These are phyloP conservation scores for Nitzschia sp. DNA, from an alignment of 108 stramenopile species.

Conservation along the genomic window DNA sequence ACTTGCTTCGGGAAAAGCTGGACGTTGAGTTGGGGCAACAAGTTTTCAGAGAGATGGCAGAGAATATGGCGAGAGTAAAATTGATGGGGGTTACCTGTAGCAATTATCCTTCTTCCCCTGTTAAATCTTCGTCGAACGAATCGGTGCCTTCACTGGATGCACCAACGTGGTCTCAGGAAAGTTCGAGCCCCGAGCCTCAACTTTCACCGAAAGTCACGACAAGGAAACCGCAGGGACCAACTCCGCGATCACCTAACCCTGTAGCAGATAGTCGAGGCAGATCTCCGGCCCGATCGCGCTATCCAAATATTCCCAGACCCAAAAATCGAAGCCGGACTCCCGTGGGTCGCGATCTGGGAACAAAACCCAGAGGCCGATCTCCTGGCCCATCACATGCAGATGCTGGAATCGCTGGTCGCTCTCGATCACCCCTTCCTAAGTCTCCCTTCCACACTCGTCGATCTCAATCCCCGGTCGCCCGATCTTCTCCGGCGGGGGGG, in stretches of 20 bases:
- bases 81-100: too few relatives aligned
- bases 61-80: background rate
- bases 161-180: constrained; percentile 26
- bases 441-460: background rate
- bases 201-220: background rate
- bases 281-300: background rate
- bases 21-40: too few relatives aligned
- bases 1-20: constrained; percentile 4
- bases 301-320: background rate
- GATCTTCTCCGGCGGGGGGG: too few relatives aligned
- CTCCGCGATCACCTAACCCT: background rate
- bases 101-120: background rate
- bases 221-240: background rate
- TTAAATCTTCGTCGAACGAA: background rate
- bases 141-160: background rate
- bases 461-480: background rate
- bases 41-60: constrained; percentile 14
- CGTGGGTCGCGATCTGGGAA: background rate
- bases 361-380: background rate
- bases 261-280: background rate
- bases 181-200: constrained; percentile 15
- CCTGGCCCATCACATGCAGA: background rate
- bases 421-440: constrained; percentile 7
- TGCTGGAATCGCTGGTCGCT: background rate
- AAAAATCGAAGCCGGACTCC: constrained; percentile 5